Evolutionary conservation across 345 rosid species (phyloP), one percentile per base, ranked within the genome.

Genomic region (Clarkia xantiana): DNA sequence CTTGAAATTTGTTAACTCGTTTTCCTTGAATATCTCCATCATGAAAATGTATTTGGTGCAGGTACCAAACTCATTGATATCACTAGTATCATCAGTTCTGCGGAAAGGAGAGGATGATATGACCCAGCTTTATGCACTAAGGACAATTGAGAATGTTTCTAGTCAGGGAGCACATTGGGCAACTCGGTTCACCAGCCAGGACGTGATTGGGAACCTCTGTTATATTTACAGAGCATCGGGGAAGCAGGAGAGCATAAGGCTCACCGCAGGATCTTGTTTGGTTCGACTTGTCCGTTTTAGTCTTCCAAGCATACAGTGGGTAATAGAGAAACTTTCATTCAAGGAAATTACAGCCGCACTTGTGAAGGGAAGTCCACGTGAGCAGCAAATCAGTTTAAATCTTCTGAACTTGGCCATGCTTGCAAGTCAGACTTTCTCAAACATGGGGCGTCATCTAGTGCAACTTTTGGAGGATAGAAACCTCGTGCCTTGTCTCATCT

Each of bases 91-190:
- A 49, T 82, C 98, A 38, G 73, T 82, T 63, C 67, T 91, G 59
- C 81, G 96, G 15, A 91, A 84, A 75, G 98, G 98, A 67, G 93
- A 91, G 75, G 98, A 91, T 57, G 93, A 76, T 65, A 70, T 86
- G 67, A 81, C 93, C 59, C 98, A 91, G 63, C 94, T 91, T 65
- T 91, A 86, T 53, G 94, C 98, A 15, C 67, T 91, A 58, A 86
- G 94, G 75, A 86, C 98, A 17, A 76, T 86, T 58, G 98, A 91
- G 73, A 91, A 86, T 55, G 72, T 91, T 18, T 84, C 93, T 76
- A 91, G 94, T 61, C 98, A 86, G 75, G 98, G 94, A 53, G 87
- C 73, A 40, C 56, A 75, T 9, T 91, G 96, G 96, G 79, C 78
- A 18, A 74, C 80, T 59, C 94, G 98, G 49, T 86, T 91, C 67